A percentile compares a stretch with the other conserved stretches of the same genome.
Conservation (phyloP, 257 asterid genomes). For the Misopates orontium region DNA sequence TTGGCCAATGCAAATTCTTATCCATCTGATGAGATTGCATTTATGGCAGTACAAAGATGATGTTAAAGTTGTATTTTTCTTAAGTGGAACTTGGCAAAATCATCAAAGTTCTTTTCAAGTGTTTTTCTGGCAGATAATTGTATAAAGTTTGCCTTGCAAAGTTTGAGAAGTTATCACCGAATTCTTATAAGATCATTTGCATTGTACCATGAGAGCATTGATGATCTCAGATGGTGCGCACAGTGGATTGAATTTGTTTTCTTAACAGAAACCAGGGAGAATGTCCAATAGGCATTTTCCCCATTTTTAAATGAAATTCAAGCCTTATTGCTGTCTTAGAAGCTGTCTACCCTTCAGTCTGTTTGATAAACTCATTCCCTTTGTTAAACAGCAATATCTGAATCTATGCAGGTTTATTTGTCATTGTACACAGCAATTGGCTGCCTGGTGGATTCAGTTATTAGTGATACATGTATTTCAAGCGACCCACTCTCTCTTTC, state of each 20-base stretch:
- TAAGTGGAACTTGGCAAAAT: neutral
- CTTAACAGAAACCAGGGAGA: neutral
- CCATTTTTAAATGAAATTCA: neutral
- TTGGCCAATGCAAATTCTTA: neutral
- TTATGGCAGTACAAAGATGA: neutral
- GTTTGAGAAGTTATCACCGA: neutral
- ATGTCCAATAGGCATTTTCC: neutral
- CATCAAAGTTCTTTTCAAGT: neutral
- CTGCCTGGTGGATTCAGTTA: constrained; percentile 56
- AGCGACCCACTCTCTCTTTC: constrained; percentile 64
- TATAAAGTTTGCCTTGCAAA: neutral
- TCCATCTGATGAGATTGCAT: constrained; percentile 9
- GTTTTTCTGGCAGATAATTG: neutral
- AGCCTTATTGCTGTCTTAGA: constrained; percentile 2
- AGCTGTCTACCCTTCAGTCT: constrained; percentile 7
- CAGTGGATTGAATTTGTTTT: neutral
- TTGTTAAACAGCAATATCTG: constrained; percentile 5
- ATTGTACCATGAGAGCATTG: neutral
- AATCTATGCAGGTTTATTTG: constrained; percentile 72
- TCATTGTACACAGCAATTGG: constrained; percentile 79
- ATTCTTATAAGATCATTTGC: neutral
- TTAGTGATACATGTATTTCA: constrained; percentile 38
- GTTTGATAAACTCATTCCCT: constrained; percentile 7
- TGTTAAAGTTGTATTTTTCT: constrained; percentile 8
- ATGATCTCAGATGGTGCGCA: neutral